Evolutionary conservation across 2,329 filamentous ascomycete species (phyloP), one percentile per base, ranked within the genome.

Genomic region (Alternaria rosae): DNA sequence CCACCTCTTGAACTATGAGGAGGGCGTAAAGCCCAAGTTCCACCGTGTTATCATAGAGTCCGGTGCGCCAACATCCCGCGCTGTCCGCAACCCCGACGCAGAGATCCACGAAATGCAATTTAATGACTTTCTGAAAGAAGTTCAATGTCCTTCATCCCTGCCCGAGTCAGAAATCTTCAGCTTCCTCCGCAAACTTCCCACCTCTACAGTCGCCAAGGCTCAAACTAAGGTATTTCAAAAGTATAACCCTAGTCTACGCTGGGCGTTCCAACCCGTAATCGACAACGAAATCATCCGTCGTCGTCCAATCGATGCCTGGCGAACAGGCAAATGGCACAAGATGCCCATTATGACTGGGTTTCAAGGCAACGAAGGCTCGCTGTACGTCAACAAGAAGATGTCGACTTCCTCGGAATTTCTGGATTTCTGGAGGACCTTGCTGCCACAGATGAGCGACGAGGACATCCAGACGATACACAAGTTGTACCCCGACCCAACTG

Each of bases 251-350:
- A 82, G 80, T 9, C 71, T 84, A 0, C 75, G 81, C 26, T 85
- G 83, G 83, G 82, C 91, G 1, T 92, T 91, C 79, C 90, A 92
- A 69, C 90, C 90, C 8, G 87, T 89, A 35, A 85, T 92, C 59
- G 89, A 91, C 70, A 85, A 85, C 5, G 84, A 85, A 12, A 76
- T 89, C 13, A 87, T 92, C 55, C 82, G 84, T 3, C 81, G 84
- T 25, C 78, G 85, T 11, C 89, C 90, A 4, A 81, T 90, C 12
- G 80, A 83, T n/a, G 83, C 84, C n/a, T 90, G 87, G 87, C 74
- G 81, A 25, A 79, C 83, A 0, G 81, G 84, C 1, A 76, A 80
- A 15, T 86, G 84, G 73, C 82, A 89, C 67, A 82, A 83, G 65
- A 81, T 89, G 8, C 87, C 88, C 8, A 84, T 92, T 51, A 79